A percentile compares a stretch with the other conserved stretches of the same genome.
Conservation (phyloP, 768 basidiomycete species). For the Daedaleopsis nitida region DNA sequence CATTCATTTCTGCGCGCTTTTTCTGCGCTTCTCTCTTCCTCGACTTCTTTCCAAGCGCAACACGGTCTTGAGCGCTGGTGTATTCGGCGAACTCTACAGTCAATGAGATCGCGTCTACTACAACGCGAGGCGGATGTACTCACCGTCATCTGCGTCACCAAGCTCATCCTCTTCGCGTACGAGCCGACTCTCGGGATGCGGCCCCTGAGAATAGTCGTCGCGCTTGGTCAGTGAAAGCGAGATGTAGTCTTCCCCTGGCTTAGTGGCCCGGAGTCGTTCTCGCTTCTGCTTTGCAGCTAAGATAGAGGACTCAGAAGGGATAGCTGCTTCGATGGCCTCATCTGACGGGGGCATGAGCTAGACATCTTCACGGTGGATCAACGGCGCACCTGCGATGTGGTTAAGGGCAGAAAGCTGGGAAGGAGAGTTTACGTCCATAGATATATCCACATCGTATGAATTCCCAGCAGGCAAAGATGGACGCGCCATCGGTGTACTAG, state of each 20-base stretch:
- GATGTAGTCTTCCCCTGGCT: constrained; percentile 67
- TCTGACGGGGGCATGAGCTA: constrained; percentile 4
- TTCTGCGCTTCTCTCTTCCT: constrained; percentile 70
- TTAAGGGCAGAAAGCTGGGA: constrained; percentile 28
- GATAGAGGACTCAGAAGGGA: constrained; percentile 74
- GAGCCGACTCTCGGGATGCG: constrained; percentile 83
- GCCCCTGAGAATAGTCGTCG: constrained; percentile 59
- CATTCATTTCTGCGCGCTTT: constrained; percentile 69
- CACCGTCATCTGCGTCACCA: constrained; percentile 88
- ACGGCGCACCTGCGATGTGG: constrained; percentile 33
- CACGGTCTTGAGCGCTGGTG: constrained; percentile 84
- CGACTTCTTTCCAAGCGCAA: constrained; percentile 83
- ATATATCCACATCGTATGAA: constrained; percentile 51
- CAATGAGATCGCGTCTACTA: neutral
- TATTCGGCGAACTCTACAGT: constrained; percentile 79
- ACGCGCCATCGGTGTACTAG: constrained; percentile 65
- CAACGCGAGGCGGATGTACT: constrained; percentile 17
- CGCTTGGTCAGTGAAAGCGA: constrained; percentile 69
- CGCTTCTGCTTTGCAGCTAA: constrained; percentile 75
- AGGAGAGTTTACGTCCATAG: constrained; percentile 42
- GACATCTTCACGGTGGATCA: neutral
- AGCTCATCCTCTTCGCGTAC: constrained; percentile 86
- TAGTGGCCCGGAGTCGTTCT: constrained; percentile 60
- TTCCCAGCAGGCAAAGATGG: constrained; percentile 40
- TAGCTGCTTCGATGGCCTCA: constrained; percentile 47